phyloP scores from a whole-genome alignment of 2,329 filamentous ascomycete genomes.

The Phaeosphaeria sp. region DNA sequence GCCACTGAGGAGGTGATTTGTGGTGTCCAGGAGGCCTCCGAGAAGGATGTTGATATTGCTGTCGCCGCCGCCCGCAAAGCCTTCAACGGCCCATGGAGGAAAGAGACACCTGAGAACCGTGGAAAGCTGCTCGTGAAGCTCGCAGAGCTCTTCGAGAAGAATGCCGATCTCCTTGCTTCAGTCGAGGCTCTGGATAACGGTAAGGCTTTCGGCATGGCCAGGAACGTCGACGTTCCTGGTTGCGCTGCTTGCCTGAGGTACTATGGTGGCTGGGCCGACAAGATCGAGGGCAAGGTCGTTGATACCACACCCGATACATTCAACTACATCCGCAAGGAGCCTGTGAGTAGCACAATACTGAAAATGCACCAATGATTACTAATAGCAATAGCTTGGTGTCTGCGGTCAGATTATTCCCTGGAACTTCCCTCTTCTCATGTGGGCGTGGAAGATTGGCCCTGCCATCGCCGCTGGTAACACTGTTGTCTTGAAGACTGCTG shows the following conservation, averaged over 20 bases:
- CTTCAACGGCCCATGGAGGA: conserved; percentile 75
- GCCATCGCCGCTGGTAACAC: conserved; percentile 76
- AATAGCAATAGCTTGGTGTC: conserved; percentile 66
- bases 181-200: conserved; percentile 90
- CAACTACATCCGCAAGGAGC: conserved; percentile 83
- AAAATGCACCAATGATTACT: conserved; percentile 12
- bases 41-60: conserved; percentile 83
- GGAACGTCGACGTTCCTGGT: conserved; percentile 70
- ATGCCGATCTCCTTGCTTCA: conserved; percentile 75
- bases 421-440: conserved; percentile 87
- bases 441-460: conserved; percentile 81
- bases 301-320: conserved; percentile 80
- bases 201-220: conserved; percentile 79
- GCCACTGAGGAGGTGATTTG: conserved; percentile 82
- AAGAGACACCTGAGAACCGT: conserved; percentile 73
- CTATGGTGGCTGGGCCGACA: conserved; percentile 91
- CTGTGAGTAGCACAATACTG: conserved; percentile 53
- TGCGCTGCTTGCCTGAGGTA: conserved; percentile 78
- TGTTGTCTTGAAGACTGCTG: conserved; percentile 75
- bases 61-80: conserved; percentile 86
- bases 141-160: conserved; percentile 80
- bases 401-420: conserved; percentile 89
- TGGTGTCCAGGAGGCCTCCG: conserved; percentile 82
- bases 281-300: conserved; percentile 86
- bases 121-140: conserved; percentile 75